A percentile compares a stretch with the other conserved stretches of the same genome.
These are phyloP conservation scores for Oligophagozyma castellii DNA, from an alignment of 1,139 yeast species.

Conservation along the genomic window DNA sequence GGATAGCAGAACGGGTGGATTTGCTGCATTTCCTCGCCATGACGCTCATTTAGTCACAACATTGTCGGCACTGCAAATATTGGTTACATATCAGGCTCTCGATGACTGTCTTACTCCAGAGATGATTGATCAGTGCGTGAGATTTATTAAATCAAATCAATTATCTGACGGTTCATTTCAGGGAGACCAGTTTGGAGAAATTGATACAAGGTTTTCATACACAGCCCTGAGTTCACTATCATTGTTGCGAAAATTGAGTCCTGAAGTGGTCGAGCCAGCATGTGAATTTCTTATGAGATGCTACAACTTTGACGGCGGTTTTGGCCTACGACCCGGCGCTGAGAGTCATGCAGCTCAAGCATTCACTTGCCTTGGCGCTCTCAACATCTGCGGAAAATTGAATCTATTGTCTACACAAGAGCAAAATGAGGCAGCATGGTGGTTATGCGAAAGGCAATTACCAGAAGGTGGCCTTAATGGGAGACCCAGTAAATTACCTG, in stretches of 20 bases:
- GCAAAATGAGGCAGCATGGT: conserved; percentile 39
- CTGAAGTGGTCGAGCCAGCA: conserved; percentile 49
- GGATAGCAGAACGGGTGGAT: conserved; percentile 55
- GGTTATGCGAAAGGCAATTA: conserved; percentile 91
- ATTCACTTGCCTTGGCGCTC: conserved; percentile 71
- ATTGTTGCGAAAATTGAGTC: conserved; percentile 50
- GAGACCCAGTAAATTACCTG: conserved; percentile 90
- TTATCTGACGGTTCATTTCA: conserved; percentile 64
- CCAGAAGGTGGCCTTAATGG: conserved; percentile 90
- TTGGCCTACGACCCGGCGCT: conserved; percentile 87
- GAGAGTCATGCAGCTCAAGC: conserved; percentile 94
- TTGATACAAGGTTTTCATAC: conserved; percentile 82
- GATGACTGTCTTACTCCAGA: conserved; percentile 24
- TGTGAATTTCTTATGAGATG: conserved; percentile 53
- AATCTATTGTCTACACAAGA: conserved; percentile 27
- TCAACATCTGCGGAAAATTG: conserved; percentile 55
- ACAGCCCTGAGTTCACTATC: conserved; percentile 65
- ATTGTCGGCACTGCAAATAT: conserved; percentile 70
- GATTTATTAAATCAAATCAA: conserved; percentile 47
- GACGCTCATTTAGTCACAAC: conserved; percentile 88
- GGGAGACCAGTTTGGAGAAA: conserved; percentile 86
- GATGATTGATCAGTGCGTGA: conserved; percentile 27
- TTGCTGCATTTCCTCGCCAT: conserved; percentile 80
- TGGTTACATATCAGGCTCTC: conserved; percentile 51
- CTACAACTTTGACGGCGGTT: conserved; percentile 90